phyloP scores from a whole-genome alignment of 345 rosid genomes.

The Raphanus raphanistrum region DNA sequence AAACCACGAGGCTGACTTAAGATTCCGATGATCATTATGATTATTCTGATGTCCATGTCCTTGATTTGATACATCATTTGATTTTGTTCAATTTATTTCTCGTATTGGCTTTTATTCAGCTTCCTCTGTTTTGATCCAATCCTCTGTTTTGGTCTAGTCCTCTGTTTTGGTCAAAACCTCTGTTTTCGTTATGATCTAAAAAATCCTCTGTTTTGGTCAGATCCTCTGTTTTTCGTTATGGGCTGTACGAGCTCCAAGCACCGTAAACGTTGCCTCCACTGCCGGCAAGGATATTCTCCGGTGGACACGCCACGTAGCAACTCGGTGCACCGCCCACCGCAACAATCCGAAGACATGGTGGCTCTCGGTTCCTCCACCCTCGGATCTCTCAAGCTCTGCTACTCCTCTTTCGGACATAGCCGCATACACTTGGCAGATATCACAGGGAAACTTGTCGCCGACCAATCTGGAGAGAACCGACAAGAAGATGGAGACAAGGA shows the following conservation, averaged over 20 bases:
- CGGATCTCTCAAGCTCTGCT: slow-evolving; percentile 64
- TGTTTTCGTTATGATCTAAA: background rate
- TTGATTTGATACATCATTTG: slow-evolving; percentile 12
- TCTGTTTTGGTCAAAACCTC: background rate
- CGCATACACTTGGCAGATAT: slow-evolving; percentile 28
- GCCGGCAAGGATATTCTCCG: slow-evolving; percentile 67
- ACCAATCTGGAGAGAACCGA: slow-evolving; percentile 7
- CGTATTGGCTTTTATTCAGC: background rate
- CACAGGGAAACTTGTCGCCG: slow-evolving; percentile 18
- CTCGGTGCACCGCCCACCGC: slow-evolving; percentile 71
- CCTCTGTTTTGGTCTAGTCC: background rate
- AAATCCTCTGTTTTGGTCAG: slow-evolving; percentile 6
- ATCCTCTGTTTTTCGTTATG: slow-evolving; percentile 44
- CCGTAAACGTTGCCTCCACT: slow-evolving; percentile 64
- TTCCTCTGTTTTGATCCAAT: background rate
- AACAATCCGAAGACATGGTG: slow-evolving; percentile 61
- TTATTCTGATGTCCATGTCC: background rate
- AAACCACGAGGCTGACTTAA: slow-evolving; percentile 17
- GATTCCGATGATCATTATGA: background rate
- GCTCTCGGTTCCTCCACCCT: slow-evolving; percentile 70
- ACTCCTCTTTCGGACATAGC: slow-evolving; percentile 35
- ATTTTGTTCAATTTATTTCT: background rate
- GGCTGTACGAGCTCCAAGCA: slow-evolving; percentile 88
- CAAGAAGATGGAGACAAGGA: slow-evolving; percentile 34
- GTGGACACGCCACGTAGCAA: slow-evolving; percentile 56